Conservation (phyloP, 306 rosid species). For the Pyrus betulifolia region DNA sequence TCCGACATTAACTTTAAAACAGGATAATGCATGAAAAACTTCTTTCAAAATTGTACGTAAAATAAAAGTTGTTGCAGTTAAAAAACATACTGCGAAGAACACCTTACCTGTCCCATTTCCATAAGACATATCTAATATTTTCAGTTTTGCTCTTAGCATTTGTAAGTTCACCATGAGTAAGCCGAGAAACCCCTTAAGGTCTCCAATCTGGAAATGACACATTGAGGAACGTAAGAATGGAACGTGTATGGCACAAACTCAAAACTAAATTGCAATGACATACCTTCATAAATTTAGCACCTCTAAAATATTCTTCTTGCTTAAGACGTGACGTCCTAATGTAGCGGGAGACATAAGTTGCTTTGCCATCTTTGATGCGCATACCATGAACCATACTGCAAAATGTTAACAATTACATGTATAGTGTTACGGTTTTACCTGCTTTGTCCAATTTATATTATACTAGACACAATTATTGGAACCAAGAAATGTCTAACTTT, state of each 20-base stretch:
- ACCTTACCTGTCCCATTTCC: slow-evolving; percentile 71
- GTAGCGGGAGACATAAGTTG: slow-evolving; percentile 76
- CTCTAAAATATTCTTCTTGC: slow-evolving; percentile 86
- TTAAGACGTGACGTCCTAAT: slow-evolving; percentile 76
- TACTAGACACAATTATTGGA: not conserved
- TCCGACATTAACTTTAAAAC: not conserved
- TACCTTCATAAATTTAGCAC: slow-evolving; percentile 90
- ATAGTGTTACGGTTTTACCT: not conserved
- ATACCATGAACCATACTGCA: slow-evolving; percentile 94
- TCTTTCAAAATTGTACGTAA: not conserved
- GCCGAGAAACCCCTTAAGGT: slow-evolving; percentile 79
- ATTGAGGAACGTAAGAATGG: slow-evolving; percentile 1
- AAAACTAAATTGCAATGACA: not conserved
- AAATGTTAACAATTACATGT: not conserved
- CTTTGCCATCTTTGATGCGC: slow-evolving; percentile 94
- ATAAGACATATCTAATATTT: slow-evolving; percentile 67
- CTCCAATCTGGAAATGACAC: slow-evolving; percentile 61
- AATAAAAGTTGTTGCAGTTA: not conserved
- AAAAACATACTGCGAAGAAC: not conserved
- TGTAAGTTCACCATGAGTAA: slow-evolving; percentile 71
- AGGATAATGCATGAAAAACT: not conserved
- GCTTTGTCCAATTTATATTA: not conserved
- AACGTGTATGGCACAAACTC: not conserved
- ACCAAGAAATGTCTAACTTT: not conserved
- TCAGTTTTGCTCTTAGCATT: slow-evolving; percentile 65